Percentiles rank a stretch among this genome's conserved stretches.
phyloP scores from a whole-genome alignment of 441 rosid species.

The Jatropha multifida region DNA sequence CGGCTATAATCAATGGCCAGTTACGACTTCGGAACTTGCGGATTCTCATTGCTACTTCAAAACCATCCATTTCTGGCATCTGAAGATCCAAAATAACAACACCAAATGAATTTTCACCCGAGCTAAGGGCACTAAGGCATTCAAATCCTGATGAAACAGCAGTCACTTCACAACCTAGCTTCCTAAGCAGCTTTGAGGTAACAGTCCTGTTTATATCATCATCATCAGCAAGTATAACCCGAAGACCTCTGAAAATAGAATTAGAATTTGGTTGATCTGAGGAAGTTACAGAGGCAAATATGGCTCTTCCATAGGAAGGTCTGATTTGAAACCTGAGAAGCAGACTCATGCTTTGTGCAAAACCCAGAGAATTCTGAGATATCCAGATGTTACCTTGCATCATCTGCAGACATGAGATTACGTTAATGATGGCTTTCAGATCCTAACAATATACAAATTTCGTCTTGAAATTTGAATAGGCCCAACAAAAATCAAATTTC shows the following conservation, averaged over 20 bases:
- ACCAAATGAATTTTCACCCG: constrained; percentile 48
- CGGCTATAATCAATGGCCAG: constrained; percentile 77
- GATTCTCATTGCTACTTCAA: constrained; percentile 75
- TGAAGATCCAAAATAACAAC: constrained; percentile 81
- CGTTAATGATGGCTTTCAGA: not conserved
- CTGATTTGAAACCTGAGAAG: constrained; percentile 62
- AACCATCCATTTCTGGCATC: constrained; percentile 82
- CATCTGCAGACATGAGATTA: constrained; percentile 47
- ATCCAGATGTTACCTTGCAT: constrained; percentile 80
- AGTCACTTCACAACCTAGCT: constrained; percentile 78
- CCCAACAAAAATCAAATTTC: not conserved
- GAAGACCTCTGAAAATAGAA: constrained; percentile 68
- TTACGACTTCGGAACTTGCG: constrained; percentile 57
- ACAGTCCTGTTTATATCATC: constrained; percentile 74
- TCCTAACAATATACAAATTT: not conserved
- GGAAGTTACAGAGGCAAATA: constrained; percentile 46
- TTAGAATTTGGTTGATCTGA: constrained; percentile 50
- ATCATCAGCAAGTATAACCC: constrained; percentile 66
- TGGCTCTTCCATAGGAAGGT: constrained; percentile 36
- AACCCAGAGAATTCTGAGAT: constrained; percentile 49
- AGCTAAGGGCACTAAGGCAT: constrained; percentile 60
- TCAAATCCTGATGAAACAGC: constrained; percentile 78
- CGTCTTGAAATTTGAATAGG: not conserved
- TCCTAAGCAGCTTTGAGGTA: constrained; percentile 74
- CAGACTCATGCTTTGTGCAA: constrained; percentile 65